These are phyloP conservation scores for Lentinus brumalis DNA, from an alignment of 768 basidiomycete genomes.

Conservation along the genomic window DNA sequence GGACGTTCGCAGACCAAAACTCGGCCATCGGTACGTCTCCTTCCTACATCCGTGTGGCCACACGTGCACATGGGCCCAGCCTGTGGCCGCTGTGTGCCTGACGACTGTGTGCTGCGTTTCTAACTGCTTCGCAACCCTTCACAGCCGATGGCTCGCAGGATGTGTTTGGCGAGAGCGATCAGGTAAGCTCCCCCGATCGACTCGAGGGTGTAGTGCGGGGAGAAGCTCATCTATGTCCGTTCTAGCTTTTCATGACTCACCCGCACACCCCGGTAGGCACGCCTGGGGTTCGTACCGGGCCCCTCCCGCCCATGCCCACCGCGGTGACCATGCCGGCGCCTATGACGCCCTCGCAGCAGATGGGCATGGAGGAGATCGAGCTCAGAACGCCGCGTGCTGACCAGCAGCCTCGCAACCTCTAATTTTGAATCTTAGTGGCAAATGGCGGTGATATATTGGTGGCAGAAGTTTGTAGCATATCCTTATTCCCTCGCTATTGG, in stretches of 20 bases:
- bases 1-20: constrained; percentile 29
- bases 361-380: constrained; percentile 31
- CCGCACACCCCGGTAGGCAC: constrained; percentile 11
- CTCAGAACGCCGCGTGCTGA: constrained; percentile 22
- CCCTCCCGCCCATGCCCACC: constrained; percentile 5
- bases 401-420: not conserved
- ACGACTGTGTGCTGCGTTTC: not conserved
- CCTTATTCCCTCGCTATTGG: constrained; percentile 3
- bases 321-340: not conserved
- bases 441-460: not conserved
- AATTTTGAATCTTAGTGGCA: not conserved
- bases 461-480: constrained; percentile 1
- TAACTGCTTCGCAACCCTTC: not conserved
- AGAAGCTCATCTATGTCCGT: not conserved
- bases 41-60: not conserved
- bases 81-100: too few relatives aligned
- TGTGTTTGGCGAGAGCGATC: constrained; percentile 23
- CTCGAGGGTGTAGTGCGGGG: not conserved
- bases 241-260: constrained; percentile 21
- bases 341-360: not conserved
- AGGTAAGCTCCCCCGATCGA: constrained; percentile 18
- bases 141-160: constrained; percentile 27
- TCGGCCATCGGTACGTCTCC: constrained; percentile 24
- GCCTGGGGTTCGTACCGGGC: constrained; percentile 6
- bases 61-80: too few relatives aligned